These are phyloP conservation scores for Lagerstroemia speciosa DNA, from an alignment of 345 rosid genomes.

Conservation along the genomic window DNA sequence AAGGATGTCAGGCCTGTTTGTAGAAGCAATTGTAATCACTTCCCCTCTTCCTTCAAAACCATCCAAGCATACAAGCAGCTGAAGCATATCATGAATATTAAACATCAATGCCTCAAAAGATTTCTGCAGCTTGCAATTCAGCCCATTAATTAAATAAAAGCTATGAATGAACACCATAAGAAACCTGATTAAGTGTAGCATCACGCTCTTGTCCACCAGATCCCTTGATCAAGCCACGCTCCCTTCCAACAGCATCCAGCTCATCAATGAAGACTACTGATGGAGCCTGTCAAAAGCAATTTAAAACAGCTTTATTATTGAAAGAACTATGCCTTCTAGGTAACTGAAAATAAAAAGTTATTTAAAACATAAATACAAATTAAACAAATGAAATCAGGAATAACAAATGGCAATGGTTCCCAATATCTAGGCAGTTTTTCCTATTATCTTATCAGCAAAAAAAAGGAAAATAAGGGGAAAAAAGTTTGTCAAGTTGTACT, in stretches of 20 bases:
- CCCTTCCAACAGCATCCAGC: conserved; percentile 95
- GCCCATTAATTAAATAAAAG: background rate
- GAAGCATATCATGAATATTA: conserved; percentile 12
- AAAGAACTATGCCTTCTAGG: background rate
- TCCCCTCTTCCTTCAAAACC: conserved; percentile 98
- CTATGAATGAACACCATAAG: background rate
- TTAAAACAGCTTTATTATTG: background rate
- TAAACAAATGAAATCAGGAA: background rate
- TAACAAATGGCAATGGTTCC: background rate
- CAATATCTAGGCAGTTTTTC: background rate
- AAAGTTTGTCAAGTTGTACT: background rate
- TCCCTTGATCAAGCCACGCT: conserved; percentile 89
- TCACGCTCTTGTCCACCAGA: conserved; percentile 99
- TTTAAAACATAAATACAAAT: background rate
- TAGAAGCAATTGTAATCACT: conserved; percentile 91
- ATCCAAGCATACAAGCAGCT: conserved; percentile 92
- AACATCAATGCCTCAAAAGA: background rate
- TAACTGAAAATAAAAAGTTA: background rate
- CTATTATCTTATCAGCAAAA: background rate
- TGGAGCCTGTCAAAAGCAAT: conserved; percentile 50
- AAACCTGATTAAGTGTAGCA: conserved; percentile 96
- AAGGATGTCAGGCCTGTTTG: conserved; percentile 90
- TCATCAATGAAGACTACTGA: conserved; percentile 92
- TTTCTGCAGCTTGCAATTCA: background rate
- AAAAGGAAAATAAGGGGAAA: background rate